Evolutionary conservation across 164 flowering plant genomes (phyloP).

Genomic region (Macadamia integrifolia): DNA sequence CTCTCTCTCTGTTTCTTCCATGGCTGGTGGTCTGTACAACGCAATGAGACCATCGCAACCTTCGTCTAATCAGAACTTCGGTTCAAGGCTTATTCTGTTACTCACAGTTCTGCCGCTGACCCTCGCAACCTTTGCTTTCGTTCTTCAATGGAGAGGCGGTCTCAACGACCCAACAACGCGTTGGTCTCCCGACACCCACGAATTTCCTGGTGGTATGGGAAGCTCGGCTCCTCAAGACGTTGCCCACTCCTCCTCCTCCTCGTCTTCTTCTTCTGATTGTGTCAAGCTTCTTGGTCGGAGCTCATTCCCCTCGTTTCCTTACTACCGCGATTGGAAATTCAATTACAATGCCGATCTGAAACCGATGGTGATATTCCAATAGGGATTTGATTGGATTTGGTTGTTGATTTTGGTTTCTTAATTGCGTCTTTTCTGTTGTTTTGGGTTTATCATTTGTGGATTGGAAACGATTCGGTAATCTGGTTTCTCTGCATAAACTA

Average conservation of each 20-base stretch:
- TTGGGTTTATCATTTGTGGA: slow-evolving; percentile 1
- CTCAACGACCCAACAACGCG: slow-evolving; percentile 66
- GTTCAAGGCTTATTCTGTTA: slow-evolving; percentile 54
- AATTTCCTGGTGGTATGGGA: slow-evolving; percentile 79
- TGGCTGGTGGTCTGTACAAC: slow-evolving; percentile 43
- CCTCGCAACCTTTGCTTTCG: slow-evolving; percentile 71
- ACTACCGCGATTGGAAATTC: slow-evolving; percentile 63
- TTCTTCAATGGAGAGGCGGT: slow-evolving; percentile 90
- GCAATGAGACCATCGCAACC: slow-evolving; percentile 18
- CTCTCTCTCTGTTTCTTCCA: slow-evolving; percentile 17
- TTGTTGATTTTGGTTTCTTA: neutral
- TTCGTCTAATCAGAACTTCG: slow-evolving; percentile 25
- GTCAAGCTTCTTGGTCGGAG: slow-evolving; percentile 31
- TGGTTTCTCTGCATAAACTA: neutral
- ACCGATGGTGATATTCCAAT: slow-evolving; percentile 50
- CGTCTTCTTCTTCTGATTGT: slow-evolving; percentile 38
- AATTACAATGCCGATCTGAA: slow-evolving; percentile 45
- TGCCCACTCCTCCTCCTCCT: neutral
- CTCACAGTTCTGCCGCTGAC: slow-evolving; percentile 71
- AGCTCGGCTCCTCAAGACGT: slow-evolving; percentile 24
- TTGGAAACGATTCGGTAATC: neutral
- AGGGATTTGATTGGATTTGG: neutral
- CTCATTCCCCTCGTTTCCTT: slow-evolving; percentile 49
- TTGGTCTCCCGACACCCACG: slow-evolving; percentile 53
- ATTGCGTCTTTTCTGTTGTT: neutral